Base-by-base conservation (phyloP, 1,284 basidiomycete genomes). In the Phylloboletellus chloephorus region DNA sequence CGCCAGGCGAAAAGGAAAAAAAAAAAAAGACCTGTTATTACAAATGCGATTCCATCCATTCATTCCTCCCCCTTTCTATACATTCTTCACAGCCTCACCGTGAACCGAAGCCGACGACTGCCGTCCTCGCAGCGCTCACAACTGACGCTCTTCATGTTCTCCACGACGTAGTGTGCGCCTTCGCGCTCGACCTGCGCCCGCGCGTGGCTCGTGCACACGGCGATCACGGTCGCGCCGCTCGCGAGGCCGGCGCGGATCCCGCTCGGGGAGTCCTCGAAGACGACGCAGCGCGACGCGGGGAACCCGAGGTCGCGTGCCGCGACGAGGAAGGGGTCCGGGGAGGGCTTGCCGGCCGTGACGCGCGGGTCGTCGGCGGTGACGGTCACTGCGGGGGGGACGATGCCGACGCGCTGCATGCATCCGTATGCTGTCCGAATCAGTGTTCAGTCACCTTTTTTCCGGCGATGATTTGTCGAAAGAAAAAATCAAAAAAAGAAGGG, bases 351-450 rank as follows among this genome's bases (percentile, higher is more conserved):
- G 0, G 74, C 75, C 54, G 76, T 76, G 49, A 80, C 67, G 30
- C 78, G 76, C 53, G 74, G 77, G 67, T 88, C 85, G 58, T 88
- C 84, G 26, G 83, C 84, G 13, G 85, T 88, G 62, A 88, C 83
- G 19, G 83, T 87, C 23, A 88, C 76, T 26, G 69, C 65, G 6
- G 85, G 84, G 8, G 82, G 81, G 1, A 70, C 71, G 60, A 88
- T 88, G 12, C 82, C 82, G 32, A 82, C 82, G 44, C 79, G 78
- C 6, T 70, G 72, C 72, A 86, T 80, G 55, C 82, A 84, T 15
- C 82, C 82, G 52, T 81, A 69, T 15, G 79, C 79, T 79, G 37
- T 12, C 41, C 4, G 4, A 31, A 39, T 23, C 31, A 2, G 2
- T 7, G 47, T 47, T 3, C 9, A 41, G 36, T 47, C 12, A 55